A percentile compares a stretch with the other conserved stretches of the same genome.
These are phyloP conservation scores for Ustilago nuda DNA, from an alignment of 1,284 basidiomycete species.

Conservation along the genomic window DNA sequence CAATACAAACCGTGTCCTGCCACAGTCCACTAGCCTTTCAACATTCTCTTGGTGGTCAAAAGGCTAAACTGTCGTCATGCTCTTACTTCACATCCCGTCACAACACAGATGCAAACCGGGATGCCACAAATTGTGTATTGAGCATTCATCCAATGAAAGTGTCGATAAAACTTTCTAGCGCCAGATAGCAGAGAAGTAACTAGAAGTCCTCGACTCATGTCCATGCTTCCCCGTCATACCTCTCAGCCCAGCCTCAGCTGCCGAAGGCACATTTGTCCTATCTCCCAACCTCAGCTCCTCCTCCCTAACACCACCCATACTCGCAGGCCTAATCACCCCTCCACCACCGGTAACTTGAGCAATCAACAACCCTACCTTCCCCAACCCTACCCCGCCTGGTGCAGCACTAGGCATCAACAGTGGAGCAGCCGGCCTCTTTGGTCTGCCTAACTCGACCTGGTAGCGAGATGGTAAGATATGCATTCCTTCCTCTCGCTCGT, in stretches of 20 bases:
- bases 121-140: too few relatives aligned
- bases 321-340: constrained; percentile 23
- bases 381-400: constrained; percentile 20
- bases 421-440: constrained; percentile 17
- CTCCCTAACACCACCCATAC: not conserved
- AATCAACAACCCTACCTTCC: constrained; percentile 14
- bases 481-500: constrained; percentile 29
- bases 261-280: not conserved
- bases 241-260: not conserved
- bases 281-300: not conserved
- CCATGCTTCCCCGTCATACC: not conserved
- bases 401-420: constrained; percentile 43
- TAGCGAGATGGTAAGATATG: constrained; percentile 29
- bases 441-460: constrained; percentile 29
- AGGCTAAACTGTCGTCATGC: too few relatives aligned
- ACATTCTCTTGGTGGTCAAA: too few relatives aligned
- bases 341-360: constrained; percentile 22
- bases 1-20: too few relatives aligned
- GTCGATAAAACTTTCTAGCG: not conserved
- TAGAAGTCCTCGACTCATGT: not conserved
- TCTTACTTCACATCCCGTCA: too few relatives aligned
- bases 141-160: too few relatives aligned
- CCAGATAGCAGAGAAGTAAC: constrained; percentile 8
- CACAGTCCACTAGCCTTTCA: too few relatives aligned
- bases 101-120: too few relatives aligned